phyloP scores from a whole-genome alignment of 2,329 filamentous ascomycete genomes.

The Gyromitra esculenta region DNA sequence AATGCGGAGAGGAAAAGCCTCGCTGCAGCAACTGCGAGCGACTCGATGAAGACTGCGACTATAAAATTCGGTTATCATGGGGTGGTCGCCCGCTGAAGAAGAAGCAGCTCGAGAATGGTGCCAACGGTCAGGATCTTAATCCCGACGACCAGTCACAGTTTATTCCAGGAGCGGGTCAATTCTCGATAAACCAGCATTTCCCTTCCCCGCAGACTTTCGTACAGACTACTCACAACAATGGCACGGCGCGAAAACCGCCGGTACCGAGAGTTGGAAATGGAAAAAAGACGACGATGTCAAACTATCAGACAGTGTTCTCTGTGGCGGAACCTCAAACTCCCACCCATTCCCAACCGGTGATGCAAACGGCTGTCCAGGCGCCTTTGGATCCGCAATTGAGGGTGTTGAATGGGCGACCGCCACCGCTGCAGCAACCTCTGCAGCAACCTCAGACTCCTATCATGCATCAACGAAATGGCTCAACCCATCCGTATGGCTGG shows the following conservation, averaged over 20 bases:
- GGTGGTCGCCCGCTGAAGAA: conserved; percentile 58
- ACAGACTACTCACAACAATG: conserved; percentile 53
- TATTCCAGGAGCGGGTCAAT: conserved; percentile 58
- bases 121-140: conserved; percentile 55
- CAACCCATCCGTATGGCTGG: conserved; percentile 46
- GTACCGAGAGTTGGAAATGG: conserved; percentile 51
- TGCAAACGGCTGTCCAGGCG: conserved; percentile 36
- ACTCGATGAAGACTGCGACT: conserved; percentile 58
- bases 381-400: conserved; percentile 51
- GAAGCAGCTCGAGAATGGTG: conserved; percentile 56
- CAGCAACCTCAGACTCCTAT: conserved; percentile 44
- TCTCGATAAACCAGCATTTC: conserved; percentile 57
- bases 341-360: conserved; percentile 41
- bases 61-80: conserved; percentile 58
- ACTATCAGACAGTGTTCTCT: conserved; percentile 56
- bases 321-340: conserved; percentile 52
- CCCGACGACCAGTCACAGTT: conserved; percentile 58
- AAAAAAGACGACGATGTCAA: conserved; percentile 55
- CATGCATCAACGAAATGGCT: conserved; percentile 44
- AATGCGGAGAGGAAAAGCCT: conserved; percentile 58
- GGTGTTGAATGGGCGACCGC: conserved; percentile 41
- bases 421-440: conserved; percentile 43
- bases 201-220: conserved; percentile 57
- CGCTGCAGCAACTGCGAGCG: conserved; percentile 58
- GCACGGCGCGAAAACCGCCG: conserved; percentile 52